Percentiles rank a stretch among this genome's conserved stretches.
These are phyloP conservation scores for Rhodotorula diobovata DNA, from an alignment of 768 basidiomycete genomes.

Conservation along the genomic window DNA sequence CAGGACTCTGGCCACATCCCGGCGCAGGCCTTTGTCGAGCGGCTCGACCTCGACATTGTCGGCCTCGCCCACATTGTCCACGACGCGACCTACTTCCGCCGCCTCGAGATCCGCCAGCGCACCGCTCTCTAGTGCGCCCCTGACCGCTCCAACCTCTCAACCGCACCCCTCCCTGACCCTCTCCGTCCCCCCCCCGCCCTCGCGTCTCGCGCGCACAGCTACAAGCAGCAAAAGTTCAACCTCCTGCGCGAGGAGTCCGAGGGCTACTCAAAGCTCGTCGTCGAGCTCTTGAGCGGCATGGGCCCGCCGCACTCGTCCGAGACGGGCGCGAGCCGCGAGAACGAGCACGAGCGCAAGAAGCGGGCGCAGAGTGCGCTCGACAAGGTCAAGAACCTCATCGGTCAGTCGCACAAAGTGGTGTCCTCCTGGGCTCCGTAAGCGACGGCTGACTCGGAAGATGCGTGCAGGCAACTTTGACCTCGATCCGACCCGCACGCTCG, in stretches of 20 bases:
- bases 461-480: slow-evolving; percentile 77
- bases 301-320: slow-evolving; percentile 67
- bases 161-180: too few species aligned
- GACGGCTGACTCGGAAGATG: neutral
- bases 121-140: slow-evolving; percentile 36
- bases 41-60: slow-evolving; percentile 57
- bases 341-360: slow-evolving; percentile 58
- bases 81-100: slow-evolving; percentile 14
- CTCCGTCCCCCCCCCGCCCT: neutral
- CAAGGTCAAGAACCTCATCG: slow-evolving; percentile 78
- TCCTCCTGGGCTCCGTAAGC: slow-evolving; percentile 14
- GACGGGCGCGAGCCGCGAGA: slow-evolving; percentile 47
- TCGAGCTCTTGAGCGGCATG: slow-evolving; percentile 71
- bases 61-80: slow-evolving; percentile 59
- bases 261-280: slow-evolving; percentile 87
- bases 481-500: slow-evolving; percentile 87
- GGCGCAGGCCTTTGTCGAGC: slow-evolving; percentile 63
- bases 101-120: slow-evolving; percentile 29
- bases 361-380: slow-evolving; percentile 66
- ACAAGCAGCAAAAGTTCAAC: slow-evolving; percentile 98
- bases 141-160: neutral
- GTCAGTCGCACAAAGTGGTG: neutral
- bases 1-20: slow-evolving; percentile 61
- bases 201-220: slow-evolving; percentile 53
- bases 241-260: slow-evolving; percentile 94